Evolutionary conservation across 2,329 filamentous ascomycete genomes (phyloP), one percentile per base, ranked within the genome.

Genomic region (Sarocladiaceae sp.): DNA sequence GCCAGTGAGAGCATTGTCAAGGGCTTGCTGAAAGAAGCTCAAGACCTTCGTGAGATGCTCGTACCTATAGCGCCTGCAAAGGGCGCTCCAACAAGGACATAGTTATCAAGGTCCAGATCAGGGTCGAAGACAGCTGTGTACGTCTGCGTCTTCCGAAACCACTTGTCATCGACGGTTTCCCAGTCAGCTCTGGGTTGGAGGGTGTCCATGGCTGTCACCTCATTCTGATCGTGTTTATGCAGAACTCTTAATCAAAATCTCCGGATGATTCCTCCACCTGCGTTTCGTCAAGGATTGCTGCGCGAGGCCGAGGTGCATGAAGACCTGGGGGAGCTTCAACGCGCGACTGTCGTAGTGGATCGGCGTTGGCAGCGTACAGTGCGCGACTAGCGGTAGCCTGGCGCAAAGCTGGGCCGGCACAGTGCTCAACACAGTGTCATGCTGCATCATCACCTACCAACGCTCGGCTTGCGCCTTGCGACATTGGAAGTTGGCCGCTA

Each of bases 121-220:
- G 86, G 80, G 66, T 95, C 89, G 64, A 97, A 98, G 52, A 97
- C 79, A 53, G 83, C 85, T 49, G 89, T 90, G 72, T 97, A 98
- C 49, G 95, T 80, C 65, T 91, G 86, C 46, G 87, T 83, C 71
- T 95, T 96, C 63, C 91, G 87, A 70, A 97, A 98, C 74, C 94
- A 97, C 58, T 81, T 84, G 66, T 94, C 86, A 60, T 88, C 93
- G 53, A 97, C 81, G 65, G 80, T 85, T 72, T 95, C 89, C 93
- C 93, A 98, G 65, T 91, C 88, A 57, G 88, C 85, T 56, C 88
- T 88, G 58, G 90, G 75, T 65, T 78, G 74, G 58, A 74, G 67
- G 51, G 68, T 65, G 56, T 80, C 77, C 77, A 81, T 80, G 41
- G 51, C 50, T 43, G 43, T 50, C 46, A 61, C 59, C 47, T 58